Percentiles rank a stretch among this genome's conserved stretches.
Conservation (phyloP, 2,329 filamentous ascomycete genomes). For the Trichothecium roseum region DNA sequence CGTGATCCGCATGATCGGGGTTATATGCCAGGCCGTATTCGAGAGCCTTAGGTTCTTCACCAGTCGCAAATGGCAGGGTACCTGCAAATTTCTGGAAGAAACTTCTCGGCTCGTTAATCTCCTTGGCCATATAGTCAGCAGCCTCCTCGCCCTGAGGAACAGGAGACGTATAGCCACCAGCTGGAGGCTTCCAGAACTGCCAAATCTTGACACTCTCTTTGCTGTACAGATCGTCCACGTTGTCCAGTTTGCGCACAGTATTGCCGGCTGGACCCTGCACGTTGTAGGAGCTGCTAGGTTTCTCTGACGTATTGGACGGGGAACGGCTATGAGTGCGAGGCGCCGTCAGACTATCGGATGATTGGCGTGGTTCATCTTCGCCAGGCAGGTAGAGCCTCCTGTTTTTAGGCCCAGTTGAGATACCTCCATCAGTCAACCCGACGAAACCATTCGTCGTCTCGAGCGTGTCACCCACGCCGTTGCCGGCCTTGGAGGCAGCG, state of each 20-base stretch:
- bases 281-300: constrained; percentile 16
- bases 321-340: constrained; percentile 24
- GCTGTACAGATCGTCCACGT: constrained; percentile 38
- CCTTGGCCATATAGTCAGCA: constrained; percentile 19
- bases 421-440: constrained; percentile 15
- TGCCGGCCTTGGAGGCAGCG: constrained; percentile 31
- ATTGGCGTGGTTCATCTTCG: constrained; percentile 11
- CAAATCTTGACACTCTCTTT: constrained; percentile 41
- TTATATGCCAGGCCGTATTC: constrained; percentile 57
- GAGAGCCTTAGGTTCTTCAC: constrained; percentile 26
- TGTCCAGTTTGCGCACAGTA: constrained; percentile 39
- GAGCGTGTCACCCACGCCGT: constrained; percentile 40
- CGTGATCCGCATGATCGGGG: constrained; percentile 43
- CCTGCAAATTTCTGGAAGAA: constrained; percentile 39
- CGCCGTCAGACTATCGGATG: constrained; percentile 13
- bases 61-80: constrained; percentile 37
- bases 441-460: constrained; percentile 46
- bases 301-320: constrained; percentile 25
- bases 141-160: constrained; percentile 45
- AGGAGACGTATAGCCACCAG: constrained; percentile 50
- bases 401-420: constrained; percentile 8
- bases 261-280: constrained; percentile 23
- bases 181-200: constrained; percentile 55
- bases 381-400: constrained; percentile 10
- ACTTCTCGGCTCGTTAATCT: constrained; percentile 31